Base-by-base conservation (phyloP, 176 grass and related monocot species). In the Thinopyrum elongatum region DNA sequence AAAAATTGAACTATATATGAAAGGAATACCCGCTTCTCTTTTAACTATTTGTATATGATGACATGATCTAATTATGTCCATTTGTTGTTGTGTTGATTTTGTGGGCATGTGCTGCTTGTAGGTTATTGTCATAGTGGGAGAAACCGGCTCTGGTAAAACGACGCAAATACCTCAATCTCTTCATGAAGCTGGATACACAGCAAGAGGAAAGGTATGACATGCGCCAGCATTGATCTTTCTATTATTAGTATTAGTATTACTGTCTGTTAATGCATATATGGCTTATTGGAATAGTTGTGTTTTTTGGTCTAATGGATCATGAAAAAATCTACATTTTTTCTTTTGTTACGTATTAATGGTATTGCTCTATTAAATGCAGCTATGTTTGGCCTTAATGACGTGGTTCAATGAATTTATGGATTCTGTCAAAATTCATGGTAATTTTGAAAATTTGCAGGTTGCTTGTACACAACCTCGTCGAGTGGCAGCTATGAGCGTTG, bases 141-240 rank as follows among this genome's bases (percentile, higher is more conserved):
- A 98, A 86, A 98, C 96, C 26, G 96, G 93, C 60, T 98, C 96
- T 75, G 96, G 95, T 49, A 98, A 98, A 76, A 98, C 96, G 30
- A 98, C 96, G 25, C 96, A 98, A 84, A 98, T 98, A 87, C 96
- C 96, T 41, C 96, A 98, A 76, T 98, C 94, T 86, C 90, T 98
- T 73, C 96, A 98, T 73, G 95, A 98, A 84, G 91, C 93, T 92
- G 95, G 95, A 57, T 98, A 89, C 69, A 94, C 93, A 51, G 89
- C 92, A 42, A 85, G 78, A 77, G 91, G 95, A 71, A 93, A 89
- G 93, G 95, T 95, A 89, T 8, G 42, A 22, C 17, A 53, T 70
- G 10, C 13, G n/a, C n/a, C n/a, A 76, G 55, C 47, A 71, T 59
- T 39, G 29, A 11, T 76, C 6, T 55, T 75, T 75, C 36, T 74